A percentile compares a stretch with the other conserved stretches of the same genome.
phyloP scores from a whole-genome alignment of 139 green algal species.

The Closterium sp. region DNA sequence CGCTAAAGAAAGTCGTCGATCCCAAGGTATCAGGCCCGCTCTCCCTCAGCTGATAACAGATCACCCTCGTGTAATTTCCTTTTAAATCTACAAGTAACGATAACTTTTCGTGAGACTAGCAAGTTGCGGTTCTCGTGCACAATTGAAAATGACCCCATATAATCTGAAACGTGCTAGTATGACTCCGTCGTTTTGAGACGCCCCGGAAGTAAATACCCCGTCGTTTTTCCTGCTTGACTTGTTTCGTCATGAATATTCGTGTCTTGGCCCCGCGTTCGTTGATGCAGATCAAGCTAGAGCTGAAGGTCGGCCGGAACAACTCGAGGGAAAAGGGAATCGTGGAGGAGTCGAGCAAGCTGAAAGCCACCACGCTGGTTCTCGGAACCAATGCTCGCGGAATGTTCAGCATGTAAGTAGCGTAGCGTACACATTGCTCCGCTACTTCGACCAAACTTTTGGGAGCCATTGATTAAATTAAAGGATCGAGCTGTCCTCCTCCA shows the following conservation, averaged over 20 bases:
- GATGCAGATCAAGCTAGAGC: constrained; percentile 36
- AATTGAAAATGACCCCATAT: neutral
- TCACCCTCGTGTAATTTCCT: too few species aligned
- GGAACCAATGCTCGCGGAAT: constrained; percentile 24
- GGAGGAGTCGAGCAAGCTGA: constrained; percentile 33
- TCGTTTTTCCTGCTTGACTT: too few species aligned
- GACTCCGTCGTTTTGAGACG: too few species aligned
- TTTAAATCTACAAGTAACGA: too few species aligned
- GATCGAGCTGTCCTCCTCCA: too few species aligned
- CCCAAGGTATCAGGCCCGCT: neutral
- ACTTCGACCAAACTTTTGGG: neutral
- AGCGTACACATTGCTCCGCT: neutral
- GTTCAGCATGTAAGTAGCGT: constrained; percentile 34
- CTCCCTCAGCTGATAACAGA: too few species aligned
- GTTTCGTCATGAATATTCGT: neutral
- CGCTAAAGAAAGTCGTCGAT: constrained; percentile 26
- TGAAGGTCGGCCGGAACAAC: constrained; percentile 34
- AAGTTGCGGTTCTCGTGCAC: neutral
- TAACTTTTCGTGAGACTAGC: too few species aligned
- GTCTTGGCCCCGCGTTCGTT: neutral
- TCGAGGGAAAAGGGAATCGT: constrained; percentile 32
- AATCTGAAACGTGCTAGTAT: too few species aligned
- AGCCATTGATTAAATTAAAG: too few species aligned
- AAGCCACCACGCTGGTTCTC: constrained; percentile 20
- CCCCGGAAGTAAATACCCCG: neutral